These are phyloP conservation scores for Plasmodium gaboni DNA, from an alignment of 169 alveolate species.

Conservation along the genomic window DNA sequence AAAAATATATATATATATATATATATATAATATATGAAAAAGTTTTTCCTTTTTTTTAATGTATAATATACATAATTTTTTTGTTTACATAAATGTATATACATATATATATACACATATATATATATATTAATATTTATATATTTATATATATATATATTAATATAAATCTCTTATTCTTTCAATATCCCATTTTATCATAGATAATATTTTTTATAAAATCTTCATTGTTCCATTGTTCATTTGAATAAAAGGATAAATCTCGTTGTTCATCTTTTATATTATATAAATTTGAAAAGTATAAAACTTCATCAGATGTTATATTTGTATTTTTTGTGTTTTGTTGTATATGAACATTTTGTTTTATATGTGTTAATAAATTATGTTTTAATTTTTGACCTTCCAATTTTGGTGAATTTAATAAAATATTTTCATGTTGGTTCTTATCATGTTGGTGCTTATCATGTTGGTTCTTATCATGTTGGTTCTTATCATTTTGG, in stretches of 20 bases:
- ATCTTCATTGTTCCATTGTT: constrained; percentile 34
- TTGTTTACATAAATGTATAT: neutral
- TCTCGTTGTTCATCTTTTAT: constrained; percentile 64
- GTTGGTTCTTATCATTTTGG: neutral
- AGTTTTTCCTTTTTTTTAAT: neutral
- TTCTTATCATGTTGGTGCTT: neutral
- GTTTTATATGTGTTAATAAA: constrained; percentile 1
- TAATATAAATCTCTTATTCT: constrained; percentile 68
- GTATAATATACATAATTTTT: neutral
- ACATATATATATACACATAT: neutral
- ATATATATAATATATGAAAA: neutral
- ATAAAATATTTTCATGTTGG: constrained; percentile 24
- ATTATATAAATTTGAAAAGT: constrained; percentile 63
- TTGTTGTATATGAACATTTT: constrained; percentile 1
- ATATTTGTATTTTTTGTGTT: neutral
- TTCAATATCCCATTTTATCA: constrained; percentile 31
- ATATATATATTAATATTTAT: neutral
- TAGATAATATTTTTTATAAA: constrained; percentile 60
- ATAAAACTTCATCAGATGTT: constrained; percentile 6
- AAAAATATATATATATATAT: neutral
- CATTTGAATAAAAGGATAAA: constrained; percentile 48
- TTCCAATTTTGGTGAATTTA: constrained; percentile 29
- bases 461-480: too few relatives aligned
- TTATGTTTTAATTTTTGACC: constrained; percentile 33
- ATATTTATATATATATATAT: constrained; percentile 12